Conservation (phyloP, 345 rosid genomes). For the Eutrema heterophyllum region DNA sequence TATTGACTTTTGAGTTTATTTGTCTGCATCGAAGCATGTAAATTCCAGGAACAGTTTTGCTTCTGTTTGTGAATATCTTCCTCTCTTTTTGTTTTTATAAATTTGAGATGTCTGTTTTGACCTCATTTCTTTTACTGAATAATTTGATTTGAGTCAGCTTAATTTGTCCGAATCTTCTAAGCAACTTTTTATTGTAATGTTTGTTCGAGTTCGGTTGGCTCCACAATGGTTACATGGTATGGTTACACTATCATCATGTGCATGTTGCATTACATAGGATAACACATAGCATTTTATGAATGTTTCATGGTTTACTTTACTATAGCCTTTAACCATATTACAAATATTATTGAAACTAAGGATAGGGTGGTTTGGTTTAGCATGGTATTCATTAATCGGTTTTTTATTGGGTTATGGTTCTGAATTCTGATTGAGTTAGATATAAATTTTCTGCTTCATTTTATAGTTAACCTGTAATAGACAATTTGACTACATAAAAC, state of each 20-base stretch:
- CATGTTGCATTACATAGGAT: not conserved
- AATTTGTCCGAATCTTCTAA: not conserved
- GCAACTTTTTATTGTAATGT: not conserved
- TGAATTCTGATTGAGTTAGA: too few species aligned
- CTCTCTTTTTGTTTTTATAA: not conserved
- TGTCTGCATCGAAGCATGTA: constrained; percentile 21
- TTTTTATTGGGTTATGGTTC: too few species aligned
- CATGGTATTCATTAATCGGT: too few species aligned
- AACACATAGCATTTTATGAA: not conserved
- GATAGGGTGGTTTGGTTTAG: too few species aligned
- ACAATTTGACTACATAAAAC: not conserved
- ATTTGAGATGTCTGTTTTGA: constrained; percentile 22
- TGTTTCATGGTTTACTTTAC: too few species aligned
- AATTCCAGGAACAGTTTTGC: constrained; percentile 25
- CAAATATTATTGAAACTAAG: not conserved
- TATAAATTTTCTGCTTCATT: too few species aligned
- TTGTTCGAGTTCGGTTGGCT: not conserved
- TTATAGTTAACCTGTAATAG: too few species aligned
- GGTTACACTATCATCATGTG: not conserved
- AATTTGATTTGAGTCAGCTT: not conserved
- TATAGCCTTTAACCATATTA: not conserved
- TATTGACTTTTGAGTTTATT: constrained; percentile 16
- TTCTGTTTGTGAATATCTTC: constrained; percentile 23
- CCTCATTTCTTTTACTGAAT: constrained; percentile 10
- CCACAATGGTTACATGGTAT: not conserved